phyloP scores from a whole-genome alignment of 768 basidiomycete genomes.

The Kondoa subrosea region DNA sequence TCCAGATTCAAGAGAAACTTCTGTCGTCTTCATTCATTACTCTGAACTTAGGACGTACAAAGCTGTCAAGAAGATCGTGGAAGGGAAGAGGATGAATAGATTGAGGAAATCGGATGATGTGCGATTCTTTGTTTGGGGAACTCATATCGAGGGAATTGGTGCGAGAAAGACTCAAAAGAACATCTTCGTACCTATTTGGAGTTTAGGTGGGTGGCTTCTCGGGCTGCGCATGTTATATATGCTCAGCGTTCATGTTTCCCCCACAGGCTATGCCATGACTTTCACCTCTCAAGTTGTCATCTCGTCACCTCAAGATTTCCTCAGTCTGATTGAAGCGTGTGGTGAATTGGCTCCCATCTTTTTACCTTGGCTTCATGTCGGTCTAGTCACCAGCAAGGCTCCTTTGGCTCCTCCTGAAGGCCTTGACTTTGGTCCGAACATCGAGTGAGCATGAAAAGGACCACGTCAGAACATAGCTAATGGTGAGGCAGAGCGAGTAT shows the following conservation, averaged over 20 bases:
- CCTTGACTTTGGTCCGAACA: not conserved
- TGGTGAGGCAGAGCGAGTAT: not conserved
- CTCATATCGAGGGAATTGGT: not conserved
- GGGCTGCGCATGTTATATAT: not conserved
- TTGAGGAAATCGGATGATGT: not conserved
- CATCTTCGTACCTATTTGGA: constrained; percentile 5
- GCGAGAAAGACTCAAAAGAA: not conserved
- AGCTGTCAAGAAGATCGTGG: not conserved
- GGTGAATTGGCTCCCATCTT: not conserved
- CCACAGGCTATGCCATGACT: not conserved
- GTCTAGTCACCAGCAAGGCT: not conserved
- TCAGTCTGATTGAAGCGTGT: not conserved
- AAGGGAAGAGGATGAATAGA: not conserved
- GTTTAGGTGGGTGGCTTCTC: not conserved
- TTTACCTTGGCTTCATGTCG: not conserved
- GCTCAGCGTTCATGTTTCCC: not conserved
- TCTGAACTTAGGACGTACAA: not conserved
- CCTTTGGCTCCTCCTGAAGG: not conserved
- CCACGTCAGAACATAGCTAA: not conserved
- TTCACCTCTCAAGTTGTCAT: constrained; percentile 3
- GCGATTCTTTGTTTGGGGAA: constrained; percentile 1
- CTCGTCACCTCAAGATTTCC: not conserved
- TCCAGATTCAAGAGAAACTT: not conserved
- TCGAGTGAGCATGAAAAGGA: not conserved
- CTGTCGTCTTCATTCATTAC: constrained; percentile 6